Base-by-base conservation (phyloP, 129 eudicot genomes). In the Tanacetum coccineum region DNA sequence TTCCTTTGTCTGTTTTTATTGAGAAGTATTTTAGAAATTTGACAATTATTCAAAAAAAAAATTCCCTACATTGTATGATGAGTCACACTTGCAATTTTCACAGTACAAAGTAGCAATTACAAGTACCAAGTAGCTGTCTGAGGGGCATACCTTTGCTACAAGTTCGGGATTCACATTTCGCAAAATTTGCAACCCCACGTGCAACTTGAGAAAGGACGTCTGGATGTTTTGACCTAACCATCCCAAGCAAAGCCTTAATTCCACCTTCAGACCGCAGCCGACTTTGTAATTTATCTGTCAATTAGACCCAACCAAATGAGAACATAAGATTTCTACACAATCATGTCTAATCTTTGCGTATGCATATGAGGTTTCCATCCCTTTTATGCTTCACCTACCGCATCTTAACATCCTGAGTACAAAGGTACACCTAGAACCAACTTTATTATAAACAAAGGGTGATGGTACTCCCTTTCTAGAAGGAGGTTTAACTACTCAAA, bases 171-270 rank as follows among this genome's bases (percentile, higher is more conserved):
- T 94, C 99, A 64, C 99, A 94, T 78, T 94, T 94, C 6, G 99
- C 97, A 76, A 94, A 94, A 81, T 94, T 94, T 61, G 99, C 99
- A 73, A 94, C 85, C 36, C 99, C 99, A 18, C 99, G 99, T 61
- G 99, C 99, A 84, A 94, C 91, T 85, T 94, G 99, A 49, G 95
- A 84, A 56, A 94, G 93, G 70, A 94, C 99, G 46, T 94, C 97
- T 13, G 93, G 95, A 85, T 94, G 99, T 58, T 97, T 85, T 56
- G 97, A 82, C 81, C 95, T 79, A 55, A 94, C 99, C 97, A 94
- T 94, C 48, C 95, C 97, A 39, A 94, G 71, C 70, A 94, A 79
- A 15, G 99, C 99, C 81, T 82, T 89, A 32, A 94, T 87, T 64
- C 99, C 99, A 73, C 99, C 99, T 80, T 94, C 99, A 54, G 97